Percentiles rank a stretch among this genome's conserved stretches.
phyloP scores from a whole-genome alignment of 176 grass and related monocot species.

The Oryza officinalis region DNA sequence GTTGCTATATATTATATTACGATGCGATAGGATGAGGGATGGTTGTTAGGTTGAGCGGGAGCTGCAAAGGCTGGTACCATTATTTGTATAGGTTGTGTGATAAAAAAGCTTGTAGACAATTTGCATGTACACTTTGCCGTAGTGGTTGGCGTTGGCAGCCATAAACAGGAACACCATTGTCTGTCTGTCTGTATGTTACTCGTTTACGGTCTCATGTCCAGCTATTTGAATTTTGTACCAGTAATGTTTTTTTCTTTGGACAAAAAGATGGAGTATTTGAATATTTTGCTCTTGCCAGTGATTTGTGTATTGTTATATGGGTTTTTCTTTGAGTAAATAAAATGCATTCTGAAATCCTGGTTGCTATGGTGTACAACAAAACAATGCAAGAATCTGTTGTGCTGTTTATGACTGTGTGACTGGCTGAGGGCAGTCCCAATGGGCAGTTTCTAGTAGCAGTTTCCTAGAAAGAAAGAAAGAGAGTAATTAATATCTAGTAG shows the following conservation, averaged over 20 bases:
- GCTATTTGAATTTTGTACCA: constrained; percentile 7
- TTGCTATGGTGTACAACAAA: not conserved
- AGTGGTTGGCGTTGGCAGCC: constrained; percentile 9
- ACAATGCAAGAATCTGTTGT: too few species aligned
- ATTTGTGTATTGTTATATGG: not conserved
- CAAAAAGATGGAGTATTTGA: not conserved
- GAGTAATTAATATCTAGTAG: too few species aligned
- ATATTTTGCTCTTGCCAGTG: not conserved
- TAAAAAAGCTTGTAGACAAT: constrained; percentile 32
- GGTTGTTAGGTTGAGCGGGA: constrained; percentile 26
- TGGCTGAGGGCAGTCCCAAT: too few species aligned
- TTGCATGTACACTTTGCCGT: constrained; percentile 34
- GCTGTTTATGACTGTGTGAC: too few species aligned
- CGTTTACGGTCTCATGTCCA: not conserved
- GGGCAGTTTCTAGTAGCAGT: too few species aligned
- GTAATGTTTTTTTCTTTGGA: constrained; percentile 16
- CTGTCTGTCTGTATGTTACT: too few species aligned
- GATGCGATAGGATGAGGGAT: constrained; percentile 32
- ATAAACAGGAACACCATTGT: constrained; percentile 9
- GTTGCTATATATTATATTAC: not conserved
- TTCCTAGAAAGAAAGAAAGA: too few species aligned
- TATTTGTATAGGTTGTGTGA: constrained; percentile 53
- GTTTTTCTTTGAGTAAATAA: not conserved
- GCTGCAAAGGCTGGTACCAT: constrained; percentile 39
- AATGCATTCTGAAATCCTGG: not conserved